These are phyloP conservation scores for Xylaria arbuscula DNA, from an alignment of 2,329 filamentous ascomycete genomes.

Conservation along the genomic window DNA sequence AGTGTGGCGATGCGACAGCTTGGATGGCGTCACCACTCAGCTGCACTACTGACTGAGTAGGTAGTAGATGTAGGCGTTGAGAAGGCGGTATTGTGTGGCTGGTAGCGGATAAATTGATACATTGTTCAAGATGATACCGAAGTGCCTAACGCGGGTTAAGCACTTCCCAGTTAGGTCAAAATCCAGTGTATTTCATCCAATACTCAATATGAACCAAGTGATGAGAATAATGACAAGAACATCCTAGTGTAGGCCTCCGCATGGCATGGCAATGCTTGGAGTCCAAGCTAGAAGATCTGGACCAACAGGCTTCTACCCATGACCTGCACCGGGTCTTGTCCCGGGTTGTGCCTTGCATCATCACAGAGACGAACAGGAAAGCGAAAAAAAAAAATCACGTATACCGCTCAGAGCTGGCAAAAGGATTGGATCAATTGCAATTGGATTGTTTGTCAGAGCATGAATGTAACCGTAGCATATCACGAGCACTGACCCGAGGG, in stretches of 20 bases:
- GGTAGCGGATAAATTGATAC: background rate
- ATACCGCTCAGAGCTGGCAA: background rate
- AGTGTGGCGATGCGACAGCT: background rate
- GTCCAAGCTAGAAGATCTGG: background rate
- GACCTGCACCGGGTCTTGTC: conserved; percentile 1
- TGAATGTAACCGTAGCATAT: background rate
- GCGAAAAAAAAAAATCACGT: background rate
- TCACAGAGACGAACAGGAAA: background rate
- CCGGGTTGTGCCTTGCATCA: conserved; percentile 20
- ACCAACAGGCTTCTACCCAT: background rate
- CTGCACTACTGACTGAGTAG: too few relatives aligned
- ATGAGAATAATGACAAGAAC: background rate
- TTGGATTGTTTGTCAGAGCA: conserved; percentile 7
- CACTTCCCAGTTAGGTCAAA: background rate
- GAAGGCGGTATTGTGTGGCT: background rate
- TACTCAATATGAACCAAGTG: background rate
- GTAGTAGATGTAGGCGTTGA: too few relatives aligned
- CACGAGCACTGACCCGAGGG: conserved; percentile 4
- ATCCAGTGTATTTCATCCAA: background rate
- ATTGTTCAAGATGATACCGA: background rate
- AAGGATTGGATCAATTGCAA: background rate
- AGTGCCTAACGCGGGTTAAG: background rate
- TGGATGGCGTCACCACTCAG: background rate
- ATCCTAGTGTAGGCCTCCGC: background rate
- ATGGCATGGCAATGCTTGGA: background rate